These are phyloP conservation scores for Amniculicola lignicola DNA, from an alignment of 495 filamentous ascomycete species.

Conservation along the genomic window DNA sequence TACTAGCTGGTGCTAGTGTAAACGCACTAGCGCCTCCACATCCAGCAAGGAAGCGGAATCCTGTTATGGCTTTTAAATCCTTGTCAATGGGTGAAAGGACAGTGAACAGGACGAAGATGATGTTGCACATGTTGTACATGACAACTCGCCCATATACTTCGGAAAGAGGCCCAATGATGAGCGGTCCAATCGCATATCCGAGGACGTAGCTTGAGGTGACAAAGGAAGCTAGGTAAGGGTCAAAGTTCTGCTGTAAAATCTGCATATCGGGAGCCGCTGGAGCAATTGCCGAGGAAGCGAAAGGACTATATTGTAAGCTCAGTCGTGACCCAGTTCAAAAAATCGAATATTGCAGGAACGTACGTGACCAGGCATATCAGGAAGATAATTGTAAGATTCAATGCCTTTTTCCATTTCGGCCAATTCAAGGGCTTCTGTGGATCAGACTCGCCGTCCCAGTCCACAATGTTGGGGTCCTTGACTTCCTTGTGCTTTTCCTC, in stretches of 20 bases:
- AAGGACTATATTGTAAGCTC: neutral
- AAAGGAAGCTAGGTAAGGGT: neutral
- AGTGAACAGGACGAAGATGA: conserved; percentile 1
- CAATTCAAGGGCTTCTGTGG: neutral
- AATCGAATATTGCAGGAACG: neutral
- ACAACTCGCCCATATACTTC: neutral
- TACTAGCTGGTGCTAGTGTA: neutral
- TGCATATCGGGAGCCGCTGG: neutral
- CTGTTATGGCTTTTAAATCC: neutral
- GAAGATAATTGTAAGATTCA: conserved; percentile 2
- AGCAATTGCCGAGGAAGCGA: conserved; percentile 2
- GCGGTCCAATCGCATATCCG: conserved; percentile 5
- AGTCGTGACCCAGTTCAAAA: neutral
- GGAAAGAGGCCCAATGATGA: conserved; percentile 1
- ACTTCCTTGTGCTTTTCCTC: no score
- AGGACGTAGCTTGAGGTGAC: conserved; percentile 6
- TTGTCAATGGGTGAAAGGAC: neutral
- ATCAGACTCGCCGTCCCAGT: neutral
- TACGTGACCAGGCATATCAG: conserved; percentile 7
- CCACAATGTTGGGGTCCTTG: conserved; percentile 2
- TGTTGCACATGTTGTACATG: conserved; percentile 1
- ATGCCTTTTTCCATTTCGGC: neutral
- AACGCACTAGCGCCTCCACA: neutral
- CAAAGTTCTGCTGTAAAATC: neutral
- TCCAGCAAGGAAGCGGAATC: conserved; percentile 1